Evolutionary conservation across 208 protist genomes (phyloP), one percentile per base, ranked within the genome.

Genomic region (Leishmania braziliensis): DNA sequence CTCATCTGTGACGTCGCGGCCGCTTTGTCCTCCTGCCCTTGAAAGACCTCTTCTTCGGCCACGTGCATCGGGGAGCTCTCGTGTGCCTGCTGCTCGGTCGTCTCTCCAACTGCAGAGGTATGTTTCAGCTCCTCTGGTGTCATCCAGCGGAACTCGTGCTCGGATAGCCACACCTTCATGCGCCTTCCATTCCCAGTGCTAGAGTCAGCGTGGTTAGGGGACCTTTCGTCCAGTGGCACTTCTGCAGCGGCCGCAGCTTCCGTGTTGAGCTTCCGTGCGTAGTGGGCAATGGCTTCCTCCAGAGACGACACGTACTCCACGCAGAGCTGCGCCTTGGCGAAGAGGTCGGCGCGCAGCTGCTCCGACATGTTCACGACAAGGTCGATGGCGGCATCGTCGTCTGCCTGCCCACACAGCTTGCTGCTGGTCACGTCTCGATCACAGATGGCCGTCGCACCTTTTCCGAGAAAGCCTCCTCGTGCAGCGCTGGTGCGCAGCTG

Each of bases 261-360:
- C 66, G 79, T 90, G 79, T 80, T 93, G 46, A 91, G 89, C 62
- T 48, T 70, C 62, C 81, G 82, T 2, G 88, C 69, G 72, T 94
- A 83, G 70, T 88, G 46, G 6, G 76, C 63, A 36, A 95, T 86
- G 48, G 88, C 78, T 2, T 86, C 84, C 78, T 94, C 90, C 51
- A 97, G 77, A 0, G 89, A 78, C 26, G 82, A 36, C 26, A 95
- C 91, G 75, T 96, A 97, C 81, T 95, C 89, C 9, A 87, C 88
- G 54, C 84, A 84, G 10, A 97, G 84, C 75, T 93, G 91, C 29
- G 91, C 92, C 88, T 95, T 95, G 56, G 86, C 86, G 43, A 89
- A 77, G 18, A 97, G 48, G 33, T 95, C 91, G 0, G 83, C 70
- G 56, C 84, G 76, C n/a, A 97, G 83, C n/a, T 39, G 78, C 26